These are phyloP conservation scores for Xylariaceae sp. DNA, from an alignment of 2,329 filamentous ascomycete species.

Conservation along the genomic window DNA sequence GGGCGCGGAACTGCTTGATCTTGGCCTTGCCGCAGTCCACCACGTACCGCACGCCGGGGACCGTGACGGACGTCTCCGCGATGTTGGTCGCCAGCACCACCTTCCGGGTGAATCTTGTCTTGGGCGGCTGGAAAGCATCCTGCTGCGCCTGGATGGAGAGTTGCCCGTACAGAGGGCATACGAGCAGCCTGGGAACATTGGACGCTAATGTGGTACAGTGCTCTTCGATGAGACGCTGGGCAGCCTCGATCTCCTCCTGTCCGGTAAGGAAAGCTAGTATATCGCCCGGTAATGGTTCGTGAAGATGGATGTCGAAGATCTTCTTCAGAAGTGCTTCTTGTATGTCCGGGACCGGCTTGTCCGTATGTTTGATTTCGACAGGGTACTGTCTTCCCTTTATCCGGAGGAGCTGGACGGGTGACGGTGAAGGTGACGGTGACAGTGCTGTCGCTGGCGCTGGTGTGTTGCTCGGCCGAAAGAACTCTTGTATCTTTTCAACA, in stretches of 20 bases:
- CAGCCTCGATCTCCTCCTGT: conserved; percentile 83
- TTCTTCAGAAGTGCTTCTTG: conserved; percentile 74
- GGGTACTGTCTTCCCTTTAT: conserved; percentile 86
- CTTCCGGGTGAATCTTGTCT: conserved; percentile 70
- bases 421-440: conserved; percentile 8
- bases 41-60: conserved; percentile 86
- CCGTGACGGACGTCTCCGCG: conserved; percentile 96
- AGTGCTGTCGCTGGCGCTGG: too few relatives aligned
- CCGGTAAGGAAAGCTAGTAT: conserved; percentile 89
- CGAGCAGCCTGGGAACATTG: conserved; percentile 65
- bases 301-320: conserved; percentile 80
- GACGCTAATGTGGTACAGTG: conserved; percentile 67
- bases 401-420: conserved; percentile 43
- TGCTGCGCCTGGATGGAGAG: conserved; percentile 83
- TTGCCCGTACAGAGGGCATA: conserved; percentile 83
- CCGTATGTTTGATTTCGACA: conserved; percentile 71
- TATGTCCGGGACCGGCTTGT: conserved; percentile 70
- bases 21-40: conserved; percentile 93
- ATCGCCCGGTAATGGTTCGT: conserved; percentile 88
- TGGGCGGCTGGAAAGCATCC: conserved; percentile 72
- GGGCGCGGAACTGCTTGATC: conserved; percentile 81
- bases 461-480: conserved; percentile 50
- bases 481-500: conserved; percentile 68
- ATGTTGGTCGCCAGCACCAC: conserved; percentile 94
- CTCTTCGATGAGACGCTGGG: conserved; percentile 76